phyloP scores from a whole-genome alignment of 768 basidiomycete genomes.

The Lactarius sanguifluus region DNA sequence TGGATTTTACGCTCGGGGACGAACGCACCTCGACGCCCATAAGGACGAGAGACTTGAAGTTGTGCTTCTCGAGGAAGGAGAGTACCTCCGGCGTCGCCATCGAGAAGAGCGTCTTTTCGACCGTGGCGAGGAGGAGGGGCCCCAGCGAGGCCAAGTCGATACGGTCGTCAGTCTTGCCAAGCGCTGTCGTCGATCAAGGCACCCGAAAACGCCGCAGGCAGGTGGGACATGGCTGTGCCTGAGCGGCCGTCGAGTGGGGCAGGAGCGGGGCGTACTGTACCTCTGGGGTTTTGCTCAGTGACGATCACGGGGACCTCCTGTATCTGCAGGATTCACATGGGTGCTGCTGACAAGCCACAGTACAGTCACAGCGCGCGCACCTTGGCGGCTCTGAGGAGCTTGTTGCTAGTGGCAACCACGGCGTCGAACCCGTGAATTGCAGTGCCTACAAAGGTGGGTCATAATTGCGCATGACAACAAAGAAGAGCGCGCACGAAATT shows the following conservation, averaged over 20 bases:
- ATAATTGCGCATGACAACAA: background rate
- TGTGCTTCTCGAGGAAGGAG: conserved; percentile 46
- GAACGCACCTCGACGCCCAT: conserved; percentile 82
- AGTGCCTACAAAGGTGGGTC: conserved; percentile 34
- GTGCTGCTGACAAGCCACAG: conserved; percentile 5
- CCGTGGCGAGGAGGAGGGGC: conserved; percentile 55
- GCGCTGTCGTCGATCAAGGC: conserved; percentile 46
- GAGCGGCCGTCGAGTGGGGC: conserved; percentile 55
- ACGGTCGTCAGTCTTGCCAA: conserved; percentile 30
- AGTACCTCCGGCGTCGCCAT: conserved; percentile 77
- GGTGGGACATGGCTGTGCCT: conserved; percentile 48
- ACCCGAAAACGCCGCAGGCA: conserved; percentile 27
- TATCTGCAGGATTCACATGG: conserved; percentile 43
- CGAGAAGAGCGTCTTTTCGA: conserved; percentile 81
- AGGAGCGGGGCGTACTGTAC: conserved; percentile 39
- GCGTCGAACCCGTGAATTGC: conserved; percentile 71
- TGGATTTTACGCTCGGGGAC: background rate
- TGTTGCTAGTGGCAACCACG: conserved; percentile 66
- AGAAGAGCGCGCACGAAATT: conserved; percentile 54
- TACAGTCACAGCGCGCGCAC: conserved; percentile 36
- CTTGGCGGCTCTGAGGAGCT: conserved; percentile 76
- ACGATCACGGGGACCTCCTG: conserved; percentile 70
- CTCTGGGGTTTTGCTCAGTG: conserved; percentile 83
- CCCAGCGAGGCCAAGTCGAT: conserved; percentile 43
- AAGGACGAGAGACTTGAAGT: conserved; percentile 62